Percentiles rank a stretch among this genome's conserved stretches.
Conservation (phyloP, 2,329 filamentous ascomycete genomes). For the Drechslera avenae region DNA sequence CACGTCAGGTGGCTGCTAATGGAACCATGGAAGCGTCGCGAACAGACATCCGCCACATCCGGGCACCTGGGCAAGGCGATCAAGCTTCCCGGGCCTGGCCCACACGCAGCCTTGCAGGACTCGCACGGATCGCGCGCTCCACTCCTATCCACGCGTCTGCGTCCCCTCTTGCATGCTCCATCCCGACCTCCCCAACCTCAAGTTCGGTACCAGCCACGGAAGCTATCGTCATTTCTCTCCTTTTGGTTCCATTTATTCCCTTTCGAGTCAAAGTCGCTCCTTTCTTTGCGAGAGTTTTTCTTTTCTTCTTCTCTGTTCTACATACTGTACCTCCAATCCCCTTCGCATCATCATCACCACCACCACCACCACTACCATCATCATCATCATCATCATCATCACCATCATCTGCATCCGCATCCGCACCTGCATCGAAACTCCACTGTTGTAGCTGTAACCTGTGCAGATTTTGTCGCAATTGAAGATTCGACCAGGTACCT, state of each 20-base stretch:
- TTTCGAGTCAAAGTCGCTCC: slow-evolving; percentile 1
- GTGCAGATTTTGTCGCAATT: too few species aligned
- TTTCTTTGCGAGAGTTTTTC: not conserved
- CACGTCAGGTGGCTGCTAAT: not conserved
- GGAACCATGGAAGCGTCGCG: not conserved
- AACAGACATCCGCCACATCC: slow-evolving; percentile 8
- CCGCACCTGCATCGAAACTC: not conserved
- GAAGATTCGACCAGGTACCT: not conserved
- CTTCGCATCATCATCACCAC: not conserved
- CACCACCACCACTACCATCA: too few species aligned
- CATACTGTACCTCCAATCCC: not conserved
- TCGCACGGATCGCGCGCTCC: slow-evolving; percentile 3
- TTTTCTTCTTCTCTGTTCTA: not conserved
- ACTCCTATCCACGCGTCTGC: slow-evolving; percentile 16
- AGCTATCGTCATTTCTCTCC: not conserved
- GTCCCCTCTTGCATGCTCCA: slow-evolving; percentile 14
- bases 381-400: not conserved
- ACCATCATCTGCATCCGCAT: not conserved
- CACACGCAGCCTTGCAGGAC: slow-evolving; percentile 9
- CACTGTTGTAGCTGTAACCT: not conserved
- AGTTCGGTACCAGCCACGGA: slow-evolving; percentile 21
- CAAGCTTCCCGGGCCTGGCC: slow-evolving; percentile 8
- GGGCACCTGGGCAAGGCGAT: slow-evolving; percentile 5
- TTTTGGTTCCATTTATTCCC: not conserved
- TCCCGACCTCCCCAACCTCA: slow-evolving; percentile 24